Evolutionary conservation across 768 basidiomycete species (phyloP).

Genomic region (Lentinus brumalis): DNA sequence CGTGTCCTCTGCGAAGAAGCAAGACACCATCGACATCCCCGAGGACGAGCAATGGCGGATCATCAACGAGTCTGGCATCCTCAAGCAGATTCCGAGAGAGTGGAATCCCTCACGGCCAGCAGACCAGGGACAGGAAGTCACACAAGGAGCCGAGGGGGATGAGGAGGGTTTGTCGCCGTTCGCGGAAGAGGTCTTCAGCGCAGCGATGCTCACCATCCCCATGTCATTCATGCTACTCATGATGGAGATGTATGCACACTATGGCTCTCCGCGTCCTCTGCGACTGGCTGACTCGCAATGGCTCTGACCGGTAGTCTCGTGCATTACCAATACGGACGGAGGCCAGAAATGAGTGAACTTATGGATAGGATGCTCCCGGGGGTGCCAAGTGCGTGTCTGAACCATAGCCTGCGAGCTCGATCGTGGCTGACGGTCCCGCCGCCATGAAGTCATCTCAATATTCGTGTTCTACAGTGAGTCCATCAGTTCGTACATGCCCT

Average conservation of each 20-base stretch:
- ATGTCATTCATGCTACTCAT: constrained; percentile 72
- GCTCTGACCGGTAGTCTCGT: constrained; percentile 52
- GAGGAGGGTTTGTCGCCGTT: constrained; percentile 46
- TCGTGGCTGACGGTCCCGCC: not conserved
- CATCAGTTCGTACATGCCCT: not conserved
- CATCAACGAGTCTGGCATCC: constrained; percentile 60
- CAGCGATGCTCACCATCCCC: constrained; percentile 67
- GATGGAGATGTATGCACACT: constrained; percentile 77
- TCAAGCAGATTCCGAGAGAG: constrained; percentile 22
- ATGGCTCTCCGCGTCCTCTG: not conserved
- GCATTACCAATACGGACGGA: constrained; percentile 75
- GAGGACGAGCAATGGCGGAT: constrained; percentile 82
- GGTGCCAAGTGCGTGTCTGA: constrained; percentile 64
- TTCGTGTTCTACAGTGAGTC: constrained; percentile 77
- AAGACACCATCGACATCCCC: constrained; percentile 46
- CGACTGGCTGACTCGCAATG: not conserved
- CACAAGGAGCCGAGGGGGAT: constrained; percentile 1
- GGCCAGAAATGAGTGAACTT: constrained; percentile 49
- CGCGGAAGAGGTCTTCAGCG: constrained; percentile 70
- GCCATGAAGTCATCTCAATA: constrained; percentile 59
- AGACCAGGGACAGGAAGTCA: not conserved
- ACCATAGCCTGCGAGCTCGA: not conserved
- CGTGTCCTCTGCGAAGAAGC: not conserved
- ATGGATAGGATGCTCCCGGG: constrained; percentile 61
- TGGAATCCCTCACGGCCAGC: not conserved